Evolutionary conservation across 768 basidiomycete species (phyloP), one percentile per base, ranked within the genome.

Genomic region (Trametes cingulata): DNA sequence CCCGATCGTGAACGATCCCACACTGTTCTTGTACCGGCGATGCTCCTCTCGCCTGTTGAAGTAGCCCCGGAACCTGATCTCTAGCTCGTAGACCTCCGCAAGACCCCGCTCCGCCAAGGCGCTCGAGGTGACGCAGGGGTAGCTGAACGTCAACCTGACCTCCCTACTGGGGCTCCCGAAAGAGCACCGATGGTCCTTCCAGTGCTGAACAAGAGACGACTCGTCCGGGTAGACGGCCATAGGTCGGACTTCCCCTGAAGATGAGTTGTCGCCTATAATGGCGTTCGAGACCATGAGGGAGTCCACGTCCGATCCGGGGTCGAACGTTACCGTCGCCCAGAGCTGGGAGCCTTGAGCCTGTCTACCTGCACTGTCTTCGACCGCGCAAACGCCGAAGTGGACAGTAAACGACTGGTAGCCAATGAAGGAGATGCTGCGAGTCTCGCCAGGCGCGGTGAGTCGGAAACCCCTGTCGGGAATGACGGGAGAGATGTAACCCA

Each of bases 31-130:
- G 10, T 39, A 48, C 14, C 55, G 45, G 1, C 55, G 45, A 0
- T 15, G 24, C 24, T 39, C 45, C 25, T 40, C 20, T 15, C 10
- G 29, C 29, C 29, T 4, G 6, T 15, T 17, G n/a, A 46, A 56
- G 37, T 39, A 56, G 7, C 55, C 60, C 2, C 37, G 50, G 42
- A 45, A 56, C 50, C 49, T 24, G 24, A 61, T 52, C 2, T 61
- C 60, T 8, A 61, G 54, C 54, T 61, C 60, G 54, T 61, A 61
- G 17, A 56, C 49, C 43, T 61, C 60, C n/a, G 50, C 54, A 33
- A 46, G 14, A 2, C 49, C 48, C 2, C 25, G 41, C 17, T 52
- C 60, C 6, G 46, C 14, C 1, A 48, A 45, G 4, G 17, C n/a
- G 55, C 37, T 41, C 15, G 33, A 20, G 6, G 20, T 7, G 5